Base-by-base conservation (phyloP, 805 yeast species). In the Yamadazyma sp. region DNA sequence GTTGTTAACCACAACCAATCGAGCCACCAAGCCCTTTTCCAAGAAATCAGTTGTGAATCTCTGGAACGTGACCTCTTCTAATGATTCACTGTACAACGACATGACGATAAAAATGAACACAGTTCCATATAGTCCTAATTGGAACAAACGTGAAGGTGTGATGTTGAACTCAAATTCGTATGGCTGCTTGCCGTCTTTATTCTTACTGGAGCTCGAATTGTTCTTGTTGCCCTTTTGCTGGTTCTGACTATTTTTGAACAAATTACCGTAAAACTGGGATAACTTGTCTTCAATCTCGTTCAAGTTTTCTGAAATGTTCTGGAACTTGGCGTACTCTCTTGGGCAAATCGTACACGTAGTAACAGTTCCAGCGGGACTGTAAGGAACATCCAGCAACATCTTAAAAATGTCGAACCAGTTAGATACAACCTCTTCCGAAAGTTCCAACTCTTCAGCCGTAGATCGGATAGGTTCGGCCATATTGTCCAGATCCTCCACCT, bases 41-140 rank as follows among this genome's bases (percentile, higher is more conserved):
- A 93, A 70, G 52, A 81, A 82, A 32, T 80, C 71, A 4, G 81
- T 69, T 28, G 87, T 75, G 66, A 93, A 91, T 54, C 91, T 95
- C 65, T 93, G 98, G 83, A 89, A 93, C 2, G 96, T 80, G 42
- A 91, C 70, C 53, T 86, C 89, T 35, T 57, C 54, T 28, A 50
- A 45, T 24, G 45, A 21, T 6, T 56, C 61, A 17, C 38, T 46
- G 6, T 45, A 41, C 30, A 52, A 32, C 29, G 42, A 42, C 43
- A 45, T 53, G 9, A 62, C 19, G 17, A 57, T 38, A 36, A 57
- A 54, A 24, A 52, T 25, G 15, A 54, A 39, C 28, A 67, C 47
- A 12, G 66, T 64, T 23, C 54, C 53, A 1, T 59, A 39, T n/a
- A 61, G 32, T 16, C 65, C 67, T 20, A 63, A 23, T 44, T 60